Evolutionary conservation across 345 rosid genomes (phyloP).

Genomic region (Theobroma cacao): DNA sequence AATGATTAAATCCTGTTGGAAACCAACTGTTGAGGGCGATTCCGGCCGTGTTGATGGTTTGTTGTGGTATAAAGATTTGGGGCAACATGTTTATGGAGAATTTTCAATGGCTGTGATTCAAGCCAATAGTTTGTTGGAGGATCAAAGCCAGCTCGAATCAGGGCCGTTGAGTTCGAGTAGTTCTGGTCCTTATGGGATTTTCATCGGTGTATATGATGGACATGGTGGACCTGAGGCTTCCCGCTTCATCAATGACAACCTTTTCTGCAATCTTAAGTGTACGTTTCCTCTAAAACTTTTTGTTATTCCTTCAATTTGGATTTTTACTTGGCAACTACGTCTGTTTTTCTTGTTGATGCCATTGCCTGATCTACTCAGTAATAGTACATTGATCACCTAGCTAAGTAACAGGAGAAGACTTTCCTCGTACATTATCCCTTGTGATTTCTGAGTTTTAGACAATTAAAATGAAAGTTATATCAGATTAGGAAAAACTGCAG

Average conservation of each 20-base stretch:
- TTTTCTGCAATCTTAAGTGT: slow-evolving; percentile 65
- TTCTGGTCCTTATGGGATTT: slow-evolving; percentile 57
- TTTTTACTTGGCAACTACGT: background rate
- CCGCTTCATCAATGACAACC: slow-evolving; percentile 51
- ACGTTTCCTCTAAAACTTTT: slow-evolving; percentile 19
- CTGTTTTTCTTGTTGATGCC: too few species aligned
- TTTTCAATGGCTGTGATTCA: slow-evolving; percentile 83
- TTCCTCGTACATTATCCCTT: too few species aligned
- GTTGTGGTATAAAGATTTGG: slow-evolving; percentile 70
- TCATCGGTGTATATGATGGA: slow-evolving; percentile 80
- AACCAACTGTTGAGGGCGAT: slow-evolving; percentile 35
- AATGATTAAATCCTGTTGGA: slow-evolving; percentile 75
- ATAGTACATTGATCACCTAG: too few species aligned
- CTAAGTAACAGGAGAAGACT: too few species aligned
- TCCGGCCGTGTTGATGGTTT: slow-evolving; percentile 46
- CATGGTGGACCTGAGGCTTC: slow-evolving; percentile 85
- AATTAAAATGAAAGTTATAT: too few species aligned
- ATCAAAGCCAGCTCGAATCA: slow-evolving; percentile 87
- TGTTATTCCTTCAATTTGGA: background rate
- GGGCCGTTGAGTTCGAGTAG: slow-evolving; percentile 49
- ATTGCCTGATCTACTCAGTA: too few species aligned
- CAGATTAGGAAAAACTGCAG: too few species aligned
- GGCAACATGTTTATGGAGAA: slow-evolving; percentile 61
- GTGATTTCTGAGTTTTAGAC: too few species aligned
- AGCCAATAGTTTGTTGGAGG: slow-evolving; percentile 70